Evolutionary conservation across 371 early-diverging fungal genomes (phyloP).

Genomic region (Actinomortierella wolfii): DNA sequence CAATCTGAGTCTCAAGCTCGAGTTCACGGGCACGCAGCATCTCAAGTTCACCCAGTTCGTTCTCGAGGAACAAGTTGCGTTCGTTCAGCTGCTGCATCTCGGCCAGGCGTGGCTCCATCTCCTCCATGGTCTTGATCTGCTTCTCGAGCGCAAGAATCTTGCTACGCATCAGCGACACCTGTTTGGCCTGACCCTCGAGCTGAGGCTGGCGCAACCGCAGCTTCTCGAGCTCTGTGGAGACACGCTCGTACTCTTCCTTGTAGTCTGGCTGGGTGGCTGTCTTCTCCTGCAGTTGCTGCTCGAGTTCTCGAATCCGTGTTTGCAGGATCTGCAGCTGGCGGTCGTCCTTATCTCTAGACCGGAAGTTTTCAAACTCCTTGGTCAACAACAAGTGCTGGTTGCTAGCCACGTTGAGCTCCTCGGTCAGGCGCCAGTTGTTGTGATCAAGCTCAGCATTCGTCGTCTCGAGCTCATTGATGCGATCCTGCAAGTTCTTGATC

Average conservation of each 20-base stretch:
- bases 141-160: constrained; percentile 35
- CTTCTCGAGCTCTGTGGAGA: constrained; percentile 33
- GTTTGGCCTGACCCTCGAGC: constrained; percentile 41
- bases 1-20: constrained; percentile 31
- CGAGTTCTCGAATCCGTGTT: constrained; percentile 31
- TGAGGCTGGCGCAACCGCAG: constrained; percentile 34
- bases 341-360: constrained; percentile 46
- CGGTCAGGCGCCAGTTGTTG: constrained; percentile 37
- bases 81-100: constrained; percentile 33
- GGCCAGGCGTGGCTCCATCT: constrained; percentile 31
- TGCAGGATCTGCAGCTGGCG: constrained; percentile 29
- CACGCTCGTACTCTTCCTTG: constrained; percentile 40
- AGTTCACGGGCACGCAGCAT: constrained; percentile 39
- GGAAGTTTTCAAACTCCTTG: constrained; percentile 39
- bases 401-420: constrained; percentile 35
- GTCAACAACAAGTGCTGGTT: constrained; percentile 36
- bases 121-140: constrained; percentile 45
- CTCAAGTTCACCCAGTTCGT: constrained; percentile 39
- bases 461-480: constrained; percentile 40
- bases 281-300: constrained; percentile 21
- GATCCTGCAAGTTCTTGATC: constrained; percentile 34
- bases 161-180: constrained; percentile 31
- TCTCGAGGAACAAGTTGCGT: constrained; percentile 38
- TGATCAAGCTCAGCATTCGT: constrained; percentile 43
- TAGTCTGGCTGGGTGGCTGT: constrained; percentile 28